Evolutionary conservation across 2,329 filamentous ascomycete species (phyloP).

Genomic region (Stachybotrys chlorohalonatus): DNA sequence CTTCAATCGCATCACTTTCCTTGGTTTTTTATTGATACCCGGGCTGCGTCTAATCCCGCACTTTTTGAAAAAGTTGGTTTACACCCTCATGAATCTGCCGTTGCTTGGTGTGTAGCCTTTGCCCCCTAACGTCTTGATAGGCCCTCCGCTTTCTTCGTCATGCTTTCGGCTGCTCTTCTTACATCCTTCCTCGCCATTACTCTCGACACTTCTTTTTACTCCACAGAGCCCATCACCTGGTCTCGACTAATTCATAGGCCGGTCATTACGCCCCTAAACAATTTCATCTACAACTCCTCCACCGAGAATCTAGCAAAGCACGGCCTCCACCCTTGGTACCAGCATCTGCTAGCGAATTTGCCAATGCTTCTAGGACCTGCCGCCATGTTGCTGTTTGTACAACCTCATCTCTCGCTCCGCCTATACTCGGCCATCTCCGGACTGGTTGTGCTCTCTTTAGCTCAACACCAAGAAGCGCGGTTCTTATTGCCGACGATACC

Average conservation of each 20-base stretch:
- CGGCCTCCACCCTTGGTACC: slow-evolving; percentile 71
- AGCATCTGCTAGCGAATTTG: slow-evolving; percentile 64
- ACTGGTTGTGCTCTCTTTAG: slow-evolving; percentile 59
- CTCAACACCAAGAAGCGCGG: slow-evolving; percentile 72
- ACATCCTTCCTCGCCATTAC: slow-evolving; percentile 67
- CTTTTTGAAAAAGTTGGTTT: slow-evolving; percentile 66
- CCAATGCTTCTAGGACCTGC: slow-evolving; percentile 64
- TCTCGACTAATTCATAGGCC: slow-evolving; percentile 54
- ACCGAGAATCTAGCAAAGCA: slow-evolving; percentile 64
- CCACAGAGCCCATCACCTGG: slow-evolving; percentile 53
- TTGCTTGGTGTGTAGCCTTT: background rate
- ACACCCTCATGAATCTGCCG: background rate
- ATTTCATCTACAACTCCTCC: slow-evolving; percentile 65
- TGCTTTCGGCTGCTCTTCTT: slow-evolving; percentile 55
- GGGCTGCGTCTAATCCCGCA: slow-evolving; percentile 76
- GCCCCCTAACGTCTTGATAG: slow-evolving; percentile 20
- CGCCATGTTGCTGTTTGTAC: slow-evolving; percentile 48
- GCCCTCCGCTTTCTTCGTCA: slow-evolving; percentile 51
- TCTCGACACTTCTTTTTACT: slow-evolving; percentile 81
- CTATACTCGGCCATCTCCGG: slow-evolving; percentile 69
- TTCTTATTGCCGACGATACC: slow-evolving; percentile 70
- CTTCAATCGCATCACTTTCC: slow-evolving; percentile 97
- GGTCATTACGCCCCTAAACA: slow-evolving; percentile 69
- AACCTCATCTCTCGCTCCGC: slow-evolving; percentile 48
- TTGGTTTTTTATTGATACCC: slow-evolving; percentile 82